Evolutionary conservation across 495 filamentous ascomycete genomes (phyloP).

Genomic region (Collariella sp.): DNA sequence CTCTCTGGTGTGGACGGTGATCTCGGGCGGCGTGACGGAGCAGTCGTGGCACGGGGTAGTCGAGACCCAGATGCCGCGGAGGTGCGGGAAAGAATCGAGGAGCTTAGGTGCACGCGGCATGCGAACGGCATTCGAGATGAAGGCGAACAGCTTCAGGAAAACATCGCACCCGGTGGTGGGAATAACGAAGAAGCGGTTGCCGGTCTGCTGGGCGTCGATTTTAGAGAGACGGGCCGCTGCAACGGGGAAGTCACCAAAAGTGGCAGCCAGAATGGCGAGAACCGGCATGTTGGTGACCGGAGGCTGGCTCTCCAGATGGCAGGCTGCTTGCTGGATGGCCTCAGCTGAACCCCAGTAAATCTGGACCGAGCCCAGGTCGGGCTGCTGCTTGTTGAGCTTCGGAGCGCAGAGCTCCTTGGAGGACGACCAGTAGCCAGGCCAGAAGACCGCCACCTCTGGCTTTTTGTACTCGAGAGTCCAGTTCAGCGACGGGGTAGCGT

Average conservation of each 20-base stretch:
- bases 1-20: neutral
- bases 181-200: neutral
- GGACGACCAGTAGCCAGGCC: constrained; percentile 7
- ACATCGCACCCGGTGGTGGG: constrained; percentile 6
- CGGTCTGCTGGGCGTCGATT: neutral
- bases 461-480: neutral
- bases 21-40: constrained; percentile 6
- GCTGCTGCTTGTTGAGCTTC: neutral
- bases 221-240: neutral
- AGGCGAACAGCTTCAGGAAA: constrained; percentile 12
- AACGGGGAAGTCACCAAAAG: neutral
- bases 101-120: neutral
- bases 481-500: constrained; percentile 22
- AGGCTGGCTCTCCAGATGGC: neutral
- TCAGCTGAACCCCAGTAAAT: neutral
- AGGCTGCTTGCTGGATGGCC: neutral
- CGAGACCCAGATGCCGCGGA: constrained; percentile 4
- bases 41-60: neutral
- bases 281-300: neutral
- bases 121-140: constrained; percentile 1
- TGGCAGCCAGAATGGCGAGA: constrained; percentile 1
- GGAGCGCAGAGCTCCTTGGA: too few relatives aligned
- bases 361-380: neutral
- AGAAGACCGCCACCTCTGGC: neutral
- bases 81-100: neutral